Evolutionary conservation across 768 basidiomycete genomes (phyloP), one percentile per base, ranked within the genome.

Genomic region (Pholiota molesta): DNA sequence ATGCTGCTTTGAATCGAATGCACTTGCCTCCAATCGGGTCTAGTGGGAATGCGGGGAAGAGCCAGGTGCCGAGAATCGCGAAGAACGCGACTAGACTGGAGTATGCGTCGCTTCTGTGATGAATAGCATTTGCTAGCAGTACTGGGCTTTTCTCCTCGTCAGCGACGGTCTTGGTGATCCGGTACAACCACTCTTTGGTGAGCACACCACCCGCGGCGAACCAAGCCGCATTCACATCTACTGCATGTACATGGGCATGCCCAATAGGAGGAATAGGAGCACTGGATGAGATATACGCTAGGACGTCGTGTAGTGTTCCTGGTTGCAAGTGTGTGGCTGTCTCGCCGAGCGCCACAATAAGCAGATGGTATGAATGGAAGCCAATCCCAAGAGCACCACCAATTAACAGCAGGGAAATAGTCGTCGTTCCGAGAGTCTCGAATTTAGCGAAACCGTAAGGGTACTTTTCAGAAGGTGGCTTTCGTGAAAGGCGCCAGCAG

Each of bases 181-280:
- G 81, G 75, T 97, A 99, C 13, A 99, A 74, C 89, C 91, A 98
- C 74, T 99, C 97, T 72, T 99, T 99, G 62, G 83, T 75, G 3
- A 94, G 54, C 2, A 99, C 86, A 65, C 92, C 88, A 21, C 87
- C 68, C 1, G 87, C 86, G 8, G 97, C 97, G 69, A 98, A 96
- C 95, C 96, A 99, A 29, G 95, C 95, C 19, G 97, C 97, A 71
- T 99, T 95, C 44, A 94, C 91, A 71, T 97, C 95, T 5, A 97
- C 84, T 0, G 77, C 76, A 62, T 88, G 86, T 2, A 77, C 75
- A 67, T 88, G 87, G 39, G 68, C 77, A 68, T 92, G 86, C 33
- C 86, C 83, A 17, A 81, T 71, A 56, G 76, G 66, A 5, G 88
- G 85, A 11, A 85, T 77, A 29, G 87, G 83, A 23, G 84, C 87